Evolutionary conservation across 1,139 yeast species (phyloP), one percentile per base, ranked within the genome.

Genomic region (Suhomyces terraborum): DNA sequence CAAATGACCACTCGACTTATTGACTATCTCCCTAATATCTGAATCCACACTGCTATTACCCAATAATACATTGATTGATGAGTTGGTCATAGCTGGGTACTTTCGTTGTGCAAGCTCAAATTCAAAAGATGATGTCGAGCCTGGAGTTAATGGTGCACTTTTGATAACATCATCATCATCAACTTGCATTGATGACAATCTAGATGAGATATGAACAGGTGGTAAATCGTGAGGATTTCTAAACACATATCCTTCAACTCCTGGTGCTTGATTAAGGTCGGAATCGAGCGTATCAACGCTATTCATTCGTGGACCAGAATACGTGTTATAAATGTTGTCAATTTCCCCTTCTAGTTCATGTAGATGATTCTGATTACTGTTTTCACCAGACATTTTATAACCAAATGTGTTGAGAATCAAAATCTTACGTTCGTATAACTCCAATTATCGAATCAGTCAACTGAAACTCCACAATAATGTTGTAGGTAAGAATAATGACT

Each of bases 11-110:
- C 7, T 23, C 4, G 24, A 20, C 19, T 34, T 23, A 18, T 34
- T 14, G 18, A 45, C 49, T 6, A 23, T 34, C 4, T 26, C 41
- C 28, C 20, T 31, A 19, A 35, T 21, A 21, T 36, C 43, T 6
- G 38, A 40, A 28, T 50, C 49, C 40, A 53, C 20, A 49, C 47
- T 31, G 52, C 65, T 4, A 51, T 53, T 58, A 39, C 65, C 72
- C 22, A 64, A 49, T 40, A 70, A 54, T n/a, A 69, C 73, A 44
- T 69, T 66, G 38, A 70, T 49, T 9, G 73, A 66, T 3, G 71
- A 58, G 47, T 64, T 67, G 21, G 74, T 66, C 47, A 61, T 52
- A 5, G 58, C 59, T 4, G 50, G 53, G 24, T 45, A 19, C 16
- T 37, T 32, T 27, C 43, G 32, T 12, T 32, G 39, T 17, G 19